Evolutionary conservation across 2,329 filamentous ascomycete genomes (phyloP).

Genomic region (Fusarium marasasianum): DNA sequence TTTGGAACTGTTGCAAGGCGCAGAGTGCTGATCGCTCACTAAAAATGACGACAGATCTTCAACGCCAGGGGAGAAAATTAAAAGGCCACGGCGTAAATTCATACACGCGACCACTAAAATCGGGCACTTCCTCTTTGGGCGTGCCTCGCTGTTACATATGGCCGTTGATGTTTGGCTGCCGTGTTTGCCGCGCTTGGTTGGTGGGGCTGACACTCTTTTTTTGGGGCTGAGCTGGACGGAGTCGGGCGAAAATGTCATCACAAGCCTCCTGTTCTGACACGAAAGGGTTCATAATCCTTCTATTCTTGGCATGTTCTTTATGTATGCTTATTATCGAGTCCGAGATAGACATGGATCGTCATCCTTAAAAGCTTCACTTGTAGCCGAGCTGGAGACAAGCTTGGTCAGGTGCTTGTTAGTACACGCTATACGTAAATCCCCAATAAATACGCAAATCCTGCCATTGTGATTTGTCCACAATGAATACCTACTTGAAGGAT

Average conservation of each 20-base stretch:
- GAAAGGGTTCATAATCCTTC: not conserved
- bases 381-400: not conserved
- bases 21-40: not conserved
- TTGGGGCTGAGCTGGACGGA: not conserved
- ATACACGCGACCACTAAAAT: not conserved
- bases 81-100: not conserved
- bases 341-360: not conserved
- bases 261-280: not conserved
- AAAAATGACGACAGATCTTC: constrained; percentile 11
- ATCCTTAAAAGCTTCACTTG: not conserved
- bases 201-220: not conserved
- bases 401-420: not conserved
- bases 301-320: not conserved
- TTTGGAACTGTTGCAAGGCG: not conserved
- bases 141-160: not conserved
- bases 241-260: not conserved
- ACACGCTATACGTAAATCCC: not conserved
- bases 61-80: not conserved
- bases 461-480: not conserved
- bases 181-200: not conserved
- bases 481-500: fast-evolving
- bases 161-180: not conserved
- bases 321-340: not conserved
- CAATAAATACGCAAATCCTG: constrained; percentile 4
- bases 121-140: constrained; percentile 7